Conservation (phyloP, 345 rosid genomes). For the Eutrema heterophyllum region DNA sequence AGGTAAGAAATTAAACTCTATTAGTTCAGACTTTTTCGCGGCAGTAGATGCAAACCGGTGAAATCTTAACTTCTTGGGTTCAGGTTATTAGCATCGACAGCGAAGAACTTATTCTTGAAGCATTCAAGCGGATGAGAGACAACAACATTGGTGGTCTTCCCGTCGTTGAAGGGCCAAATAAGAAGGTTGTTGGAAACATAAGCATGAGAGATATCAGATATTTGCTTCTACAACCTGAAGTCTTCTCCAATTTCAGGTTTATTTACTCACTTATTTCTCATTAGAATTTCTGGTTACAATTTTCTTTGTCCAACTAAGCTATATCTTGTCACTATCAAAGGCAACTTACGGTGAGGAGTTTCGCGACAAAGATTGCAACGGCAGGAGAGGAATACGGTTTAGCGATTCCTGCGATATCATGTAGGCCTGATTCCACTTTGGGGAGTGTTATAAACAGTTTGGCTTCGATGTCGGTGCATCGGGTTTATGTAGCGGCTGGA, state of each 20-base stretch:
- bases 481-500: slow-evolving; percentile 56
- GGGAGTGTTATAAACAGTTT: slow-evolving; percentile 66
- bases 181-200: slow-evolving; percentile 39
- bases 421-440: slow-evolving; percentile 54
- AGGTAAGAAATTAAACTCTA: slow-evolving; percentile 34
- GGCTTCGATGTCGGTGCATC: slow-evolving; percentile 63
- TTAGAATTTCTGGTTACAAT: neutral
- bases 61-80: neutral
- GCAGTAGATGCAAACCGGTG: neutral
- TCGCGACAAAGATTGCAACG: slow-evolving; percentile 48
- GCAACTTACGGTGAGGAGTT: slow-evolving; percentile 58
- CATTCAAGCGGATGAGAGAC: slow-evolving; percentile 72
- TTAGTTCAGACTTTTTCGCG: neutral
- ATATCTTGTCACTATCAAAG: slow-evolving; percentile 29
- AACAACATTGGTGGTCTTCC: slow-evolving; percentile 82
- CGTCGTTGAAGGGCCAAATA: slow-evolving; percentile 39
- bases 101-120: slow-evolving; percentile 69
- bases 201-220: slow-evolving; percentile 61
- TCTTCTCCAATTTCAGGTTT: slow-evolving; percentile 80
- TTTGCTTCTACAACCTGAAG: slow-evolving; percentile 70
- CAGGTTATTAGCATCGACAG: slow-evolving; percentile 62
- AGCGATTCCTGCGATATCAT: slow-evolving; percentile 54
- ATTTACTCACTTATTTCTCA: neutral
- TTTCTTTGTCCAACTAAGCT: neutral
- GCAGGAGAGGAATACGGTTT: slow-evolving; percentile 38